These are phyloP conservation scores for Ophiostoma sp. DNA, from an alignment of 2,329 filamentous ascomycete genomes.

Conservation along the genomic window DNA sequence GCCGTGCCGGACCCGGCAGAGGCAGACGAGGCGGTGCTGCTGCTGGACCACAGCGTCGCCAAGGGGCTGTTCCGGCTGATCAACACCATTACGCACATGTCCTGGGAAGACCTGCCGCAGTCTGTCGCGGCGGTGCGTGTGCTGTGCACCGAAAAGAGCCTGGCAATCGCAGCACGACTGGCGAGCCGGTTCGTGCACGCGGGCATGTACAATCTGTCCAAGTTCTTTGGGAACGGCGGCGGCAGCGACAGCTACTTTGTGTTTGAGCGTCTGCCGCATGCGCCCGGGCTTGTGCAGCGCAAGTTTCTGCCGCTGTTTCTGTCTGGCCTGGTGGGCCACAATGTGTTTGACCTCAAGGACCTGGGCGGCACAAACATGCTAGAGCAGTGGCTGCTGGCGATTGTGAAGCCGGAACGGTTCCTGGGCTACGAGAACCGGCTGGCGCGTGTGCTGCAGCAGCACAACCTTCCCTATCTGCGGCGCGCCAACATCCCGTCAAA, in stretches of 20 bases:
- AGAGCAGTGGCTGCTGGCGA: slow-evolving; percentile 48
- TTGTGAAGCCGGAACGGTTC: slow-evolving; percentile 46
- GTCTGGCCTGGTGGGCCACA: slow-evolving; percentile 43
- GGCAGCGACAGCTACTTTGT: slow-evolving; percentile 43
- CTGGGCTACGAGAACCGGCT: slow-evolving; percentile 47
- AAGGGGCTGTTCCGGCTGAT: slow-evolving; percentile 44
- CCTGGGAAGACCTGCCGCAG: slow-evolving; percentile 16
- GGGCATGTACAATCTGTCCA: slow-evolving; percentile 40
- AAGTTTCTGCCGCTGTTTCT: slow-evolving; percentile 48
- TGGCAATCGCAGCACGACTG: slow-evolving; percentile 43
- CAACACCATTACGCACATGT: slow-evolving; percentile 18
- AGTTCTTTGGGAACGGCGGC: slow-evolving; percentile 41
- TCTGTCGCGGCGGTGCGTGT: not conserved
- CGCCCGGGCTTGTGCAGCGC: slow-evolving; percentile 40
- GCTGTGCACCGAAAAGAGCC: slow-evolving; percentile 41
- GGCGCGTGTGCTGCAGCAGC: slow-evolving; percentile 41
- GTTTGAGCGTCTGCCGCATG: slow-evolving; percentile 41
- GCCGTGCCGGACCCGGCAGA: slow-evolving; percentile 32
- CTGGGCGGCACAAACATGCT: slow-evolving; percentile 40
- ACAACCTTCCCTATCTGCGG: slow-evolving; percentile 41
- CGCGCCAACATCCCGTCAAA: slow-evolving; percentile 35
- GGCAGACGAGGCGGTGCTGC: slow-evolving; percentile 45
- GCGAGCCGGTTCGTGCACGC: slow-evolving; percentile 36
- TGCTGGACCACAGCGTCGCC: slow-evolving; percentile 47
- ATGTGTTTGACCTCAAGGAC: slow-evolving; percentile 44